phyloP scores from a whole-genome alignment of 2,329 filamentous ascomycete genomes.

The Dothideomycetidae sp. region DNA sequence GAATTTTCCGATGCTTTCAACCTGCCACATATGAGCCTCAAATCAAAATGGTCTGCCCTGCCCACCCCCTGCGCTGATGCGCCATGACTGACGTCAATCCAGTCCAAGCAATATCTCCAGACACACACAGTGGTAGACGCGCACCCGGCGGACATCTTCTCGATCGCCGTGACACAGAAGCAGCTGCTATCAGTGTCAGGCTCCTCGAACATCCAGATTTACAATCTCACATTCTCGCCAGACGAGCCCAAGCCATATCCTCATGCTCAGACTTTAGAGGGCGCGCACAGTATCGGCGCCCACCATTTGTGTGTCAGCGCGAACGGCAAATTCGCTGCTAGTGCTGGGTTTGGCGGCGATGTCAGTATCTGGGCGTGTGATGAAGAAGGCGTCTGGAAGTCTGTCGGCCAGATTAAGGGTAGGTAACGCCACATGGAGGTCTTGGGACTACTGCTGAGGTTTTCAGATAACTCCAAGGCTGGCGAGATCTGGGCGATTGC shows the following conservation, averaged over 20 bases:
- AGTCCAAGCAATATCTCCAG: slow-evolving; percentile 98
- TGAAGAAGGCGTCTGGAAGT: slow-evolving; percentile 35
- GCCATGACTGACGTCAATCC: neutral
- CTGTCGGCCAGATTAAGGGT: slow-evolving; percentile 33
- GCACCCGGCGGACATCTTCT: slow-evolving; percentile 23
- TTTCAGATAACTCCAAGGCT: slow-evolving; percentile 40
- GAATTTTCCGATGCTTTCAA: no score
- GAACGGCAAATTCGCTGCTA: slow-evolving; percentile 60
- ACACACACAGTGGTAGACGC: slow-evolving; percentile 72
- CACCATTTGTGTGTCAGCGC: slow-evolving; percentile 68
- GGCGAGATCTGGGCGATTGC: slow-evolving; percentile 79
- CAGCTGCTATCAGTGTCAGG: slow-evolving; percentile 70
- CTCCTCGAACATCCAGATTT: slow-evolving; percentile 64
- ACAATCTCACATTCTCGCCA: slow-evolving; percentile 41
- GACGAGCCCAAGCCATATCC: slow-evolving; percentile 46
- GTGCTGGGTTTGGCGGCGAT: slow-evolving; percentile 78
- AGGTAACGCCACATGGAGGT: slow-evolving; percentile 14
- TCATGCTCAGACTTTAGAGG: slow-evolving; percentile 62
- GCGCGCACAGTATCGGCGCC: slow-evolving; percentile 75
- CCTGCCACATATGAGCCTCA: no score
- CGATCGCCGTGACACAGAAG: slow-evolving; percentile 24
- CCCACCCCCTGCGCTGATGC: no score
- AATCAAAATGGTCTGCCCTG: no score
- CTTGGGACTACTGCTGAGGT: neutral
- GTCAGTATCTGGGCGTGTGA: slow-evolving; percentile 65